Conservation (phyloP, 2,329 filamentous ascomycete genomes). For the Diaporthe sp. region DNA sequence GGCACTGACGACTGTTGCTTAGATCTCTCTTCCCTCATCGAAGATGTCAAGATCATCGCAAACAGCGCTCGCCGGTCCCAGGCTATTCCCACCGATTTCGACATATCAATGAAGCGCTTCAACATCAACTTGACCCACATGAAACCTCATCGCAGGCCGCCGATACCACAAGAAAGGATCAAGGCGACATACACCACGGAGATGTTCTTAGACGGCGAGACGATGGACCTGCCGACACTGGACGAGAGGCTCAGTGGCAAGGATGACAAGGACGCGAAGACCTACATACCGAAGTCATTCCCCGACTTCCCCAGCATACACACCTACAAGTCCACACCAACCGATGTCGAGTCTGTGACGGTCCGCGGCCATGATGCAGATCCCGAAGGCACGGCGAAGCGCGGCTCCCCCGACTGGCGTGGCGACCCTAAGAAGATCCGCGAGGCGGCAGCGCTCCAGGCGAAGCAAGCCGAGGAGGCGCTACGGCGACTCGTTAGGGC, state of each 20-base stretch:
- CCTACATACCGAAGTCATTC: conserved; percentile 71
- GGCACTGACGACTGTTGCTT: conserved; percentile 34
- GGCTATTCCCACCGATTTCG: conserved; percentile 71
- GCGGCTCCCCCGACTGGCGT: conserved; percentile 48
- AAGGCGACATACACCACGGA: conserved; percentile 55
- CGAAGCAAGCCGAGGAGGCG: conserved; percentile 74
- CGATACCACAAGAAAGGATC: conserved; percentile 58
- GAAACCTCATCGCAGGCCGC: conserved; percentile 69
- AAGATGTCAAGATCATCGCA: conserved; percentile 62
- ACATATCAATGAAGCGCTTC: conserved; percentile 64
- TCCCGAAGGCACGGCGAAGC: conserved; percentile 43
- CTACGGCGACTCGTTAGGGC: conserved; percentile 71
- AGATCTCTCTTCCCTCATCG: conserved; percentile 66
- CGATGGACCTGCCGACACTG: conserved; percentile 60
- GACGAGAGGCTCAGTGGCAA: conserved; percentile 71
- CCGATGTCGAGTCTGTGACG: conserved; percentile 53
- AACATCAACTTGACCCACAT: conserved; percentile 66
- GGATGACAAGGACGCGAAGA: conserved; percentile 67
- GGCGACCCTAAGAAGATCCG: conserved; percentile 71
- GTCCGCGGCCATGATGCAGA: conserved; percentile 46
- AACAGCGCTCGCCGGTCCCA: conserved; percentile 65
- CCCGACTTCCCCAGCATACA: conserved; percentile 75
- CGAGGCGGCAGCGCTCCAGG: conserved; percentile 71
- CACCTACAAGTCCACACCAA: conserved; percentile 73
- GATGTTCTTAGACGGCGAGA: conserved; percentile 53